phyloP scores from a whole-genome alignment of 371 early-diverging fungal genomes.

The Rhizomucor pusillus region DNA sequence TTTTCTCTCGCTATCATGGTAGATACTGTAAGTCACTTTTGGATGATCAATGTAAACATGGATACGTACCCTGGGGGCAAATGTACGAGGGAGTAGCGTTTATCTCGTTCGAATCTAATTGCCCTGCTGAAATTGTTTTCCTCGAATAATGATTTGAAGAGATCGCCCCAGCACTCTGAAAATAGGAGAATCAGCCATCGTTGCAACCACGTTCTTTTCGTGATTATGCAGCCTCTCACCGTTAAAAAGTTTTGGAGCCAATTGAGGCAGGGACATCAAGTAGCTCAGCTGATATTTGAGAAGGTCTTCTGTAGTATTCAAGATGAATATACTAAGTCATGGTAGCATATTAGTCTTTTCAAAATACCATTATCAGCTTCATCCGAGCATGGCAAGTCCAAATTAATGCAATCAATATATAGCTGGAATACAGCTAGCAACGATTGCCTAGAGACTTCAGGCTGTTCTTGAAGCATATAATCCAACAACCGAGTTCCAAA shows the following conservation, averaged over 20 bases:
- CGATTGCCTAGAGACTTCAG: neutral
- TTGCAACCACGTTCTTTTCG: neutral
- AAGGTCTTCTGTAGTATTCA: slow-evolving; percentile 10
- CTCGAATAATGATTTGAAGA: slow-evolving; percentile 21
- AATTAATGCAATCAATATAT: neutral
- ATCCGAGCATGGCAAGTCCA: neutral
- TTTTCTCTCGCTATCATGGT: slow-evolving; percentile 7
- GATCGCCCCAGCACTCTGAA: slow-evolving; percentile 31
- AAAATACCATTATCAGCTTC: neutral
- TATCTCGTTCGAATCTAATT: slow-evolving; percentile 25
- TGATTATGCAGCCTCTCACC: slow-evolving; percentile 10
- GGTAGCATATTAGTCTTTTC: slow-evolving; percentile 1
- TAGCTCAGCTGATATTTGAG: slow-evolving; percentile 25
- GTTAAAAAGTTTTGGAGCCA: slow-evolving; percentile 18
- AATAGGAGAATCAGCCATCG: neutral
- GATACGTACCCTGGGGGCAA: slow-evolving; percentile 12
- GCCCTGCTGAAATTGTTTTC: slow-evolving; percentile 25
- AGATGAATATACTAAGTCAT: slow-evolving; percentile 9
- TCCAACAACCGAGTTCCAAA: neutral
- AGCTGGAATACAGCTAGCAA: neutral
- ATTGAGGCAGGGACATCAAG: slow-evolving; percentile 29
- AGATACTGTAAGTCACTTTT: neutral
- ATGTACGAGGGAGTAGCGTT: slow-evolving; percentile 15
- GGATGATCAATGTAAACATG: neutral
- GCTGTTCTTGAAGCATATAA: neutral